Conservation (phyloP, 768 basidiomycete species). For the Hericium rajendrae region DNA sequence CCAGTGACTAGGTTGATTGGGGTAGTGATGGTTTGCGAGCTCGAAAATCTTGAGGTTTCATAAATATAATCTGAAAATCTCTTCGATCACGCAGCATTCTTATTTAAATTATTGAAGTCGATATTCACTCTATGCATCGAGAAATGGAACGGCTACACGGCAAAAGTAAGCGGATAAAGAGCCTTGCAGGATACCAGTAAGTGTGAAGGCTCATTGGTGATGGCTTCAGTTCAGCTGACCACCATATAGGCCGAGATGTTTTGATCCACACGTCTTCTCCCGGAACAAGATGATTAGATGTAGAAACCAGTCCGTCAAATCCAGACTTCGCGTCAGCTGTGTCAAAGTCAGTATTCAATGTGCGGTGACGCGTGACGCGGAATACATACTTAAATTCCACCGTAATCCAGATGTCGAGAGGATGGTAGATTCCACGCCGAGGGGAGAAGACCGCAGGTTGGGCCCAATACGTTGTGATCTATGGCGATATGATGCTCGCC, state of each 20-base stretch:
- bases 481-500: constrained; percentile 76
- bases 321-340: constrained; percentile 59
- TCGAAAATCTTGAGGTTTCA: no score
- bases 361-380: neutral
- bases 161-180: no score
- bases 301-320: constrained; percentile 80
- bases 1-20: no score
- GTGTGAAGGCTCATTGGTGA: neutral
- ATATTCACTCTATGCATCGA: no score
- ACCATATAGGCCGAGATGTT: constrained; percentile 81
- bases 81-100: no score
- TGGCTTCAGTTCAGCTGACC: constrained; percentile 63
- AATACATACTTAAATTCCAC: constrained; percentile 76
- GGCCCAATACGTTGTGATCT: constrained; percentile 65
- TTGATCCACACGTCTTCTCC: constrained; percentile 59
- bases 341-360: neutral
- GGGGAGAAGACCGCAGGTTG: constrained; percentile 93
- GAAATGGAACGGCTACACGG: no score
- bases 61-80: no score
- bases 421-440: constrained; percentile 68
- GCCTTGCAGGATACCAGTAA: no score
- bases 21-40: no score
- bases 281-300: constrained; percentile 84
- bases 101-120: no score
- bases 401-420: constrained; percentile 77